These are phyloP conservation scores for Trifolium subterraneum DNA, from an alignment of 306 rosid species.

Conservation along the genomic window DNA sequence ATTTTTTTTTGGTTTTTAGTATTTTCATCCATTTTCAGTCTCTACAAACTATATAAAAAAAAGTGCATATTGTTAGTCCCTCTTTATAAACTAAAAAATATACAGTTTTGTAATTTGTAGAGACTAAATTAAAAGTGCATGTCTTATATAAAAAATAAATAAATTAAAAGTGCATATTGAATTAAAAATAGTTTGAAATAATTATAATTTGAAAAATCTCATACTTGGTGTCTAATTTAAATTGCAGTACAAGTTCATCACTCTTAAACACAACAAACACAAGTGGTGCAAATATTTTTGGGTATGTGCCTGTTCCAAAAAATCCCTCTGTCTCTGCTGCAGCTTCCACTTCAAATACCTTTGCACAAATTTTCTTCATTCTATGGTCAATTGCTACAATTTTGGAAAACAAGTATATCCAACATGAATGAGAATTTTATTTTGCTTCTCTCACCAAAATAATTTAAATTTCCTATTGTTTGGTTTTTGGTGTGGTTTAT, in stretches of 20 bases:
- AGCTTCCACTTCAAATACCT: conserved; percentile 34
- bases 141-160: no score
- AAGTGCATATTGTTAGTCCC: background rate
- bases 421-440: conserved; percentile 27
- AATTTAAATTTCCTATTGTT: background rate
- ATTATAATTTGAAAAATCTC: conserved; percentile 11
- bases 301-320: conserved; percentile 70
- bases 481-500: background rate
- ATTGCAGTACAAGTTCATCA: conserved; percentile 78
- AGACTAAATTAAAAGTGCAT: no score
- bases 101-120: no score
- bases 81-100: no score
- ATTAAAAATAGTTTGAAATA: no score
- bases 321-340: conserved; percentile 55
- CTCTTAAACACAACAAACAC: conserved; percentile 76
- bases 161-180: no score
- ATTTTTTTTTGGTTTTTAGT: background rate
- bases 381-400: conserved; percentile 45
- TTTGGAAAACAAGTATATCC: conserved; percentile 16
- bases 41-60: background rate
- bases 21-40: background rate
- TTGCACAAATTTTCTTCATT: conserved; percentile 41
- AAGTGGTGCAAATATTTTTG: conserved; percentile 78
- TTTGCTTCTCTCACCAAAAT: conserved; percentile 18
- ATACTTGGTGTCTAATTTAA: conserved; percentile 5